A percentile compares a stretch with the other conserved stretches of the same genome.
These are phyloP conservation scores for Balamuthia mandrillaris DNA, from an alignment of 208 protist genomes.

Conservation along the genomic window DNA sequence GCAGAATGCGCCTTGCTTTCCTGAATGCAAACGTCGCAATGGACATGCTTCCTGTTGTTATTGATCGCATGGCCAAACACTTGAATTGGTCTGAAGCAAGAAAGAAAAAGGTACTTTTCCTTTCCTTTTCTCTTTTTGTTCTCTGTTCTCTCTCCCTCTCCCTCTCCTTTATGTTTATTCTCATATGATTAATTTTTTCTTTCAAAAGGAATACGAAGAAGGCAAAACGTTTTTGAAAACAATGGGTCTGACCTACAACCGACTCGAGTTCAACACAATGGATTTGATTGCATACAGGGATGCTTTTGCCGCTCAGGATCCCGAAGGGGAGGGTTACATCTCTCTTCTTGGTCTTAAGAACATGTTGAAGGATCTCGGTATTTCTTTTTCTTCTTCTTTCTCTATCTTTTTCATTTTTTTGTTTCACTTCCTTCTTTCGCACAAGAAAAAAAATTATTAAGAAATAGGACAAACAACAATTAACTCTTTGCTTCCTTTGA, in stretches of 20 bases:
- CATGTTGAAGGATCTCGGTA: too few relatives aligned
- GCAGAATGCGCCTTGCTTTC: slow-evolving; percentile 53
- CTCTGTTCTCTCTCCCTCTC: neutral
- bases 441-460: too few relatives aligned
- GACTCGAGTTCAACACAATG: neutral
- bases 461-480: too few relatives aligned
- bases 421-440: too few relatives aligned
- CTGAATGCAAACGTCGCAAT: slow-evolving; percentile 36
- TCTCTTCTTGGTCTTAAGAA: too few relatives aligned
- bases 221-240: slow-evolving; percentile 27
- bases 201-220: neutral
- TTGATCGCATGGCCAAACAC: slow-evolving; percentile 36
- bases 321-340: too few relatives aligned
- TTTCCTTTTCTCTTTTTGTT: neutral
- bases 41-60: neutral
- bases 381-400: too few relatives aligned
- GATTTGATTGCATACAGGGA: neutral
- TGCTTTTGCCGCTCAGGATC: neutral
- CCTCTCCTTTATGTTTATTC: neutral
- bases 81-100: slow-evolving; percentile 29
- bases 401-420: too few relatives aligned
- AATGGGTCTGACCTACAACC: slow-evolving; percentile 25
- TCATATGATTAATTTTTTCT: neutral
- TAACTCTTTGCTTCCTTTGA: too few relatives aligned
- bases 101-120: neutral